phyloP scores from a whole-genome alignment of 352 stramenopile species.

The Phytophthora podocarpi region DNA sequence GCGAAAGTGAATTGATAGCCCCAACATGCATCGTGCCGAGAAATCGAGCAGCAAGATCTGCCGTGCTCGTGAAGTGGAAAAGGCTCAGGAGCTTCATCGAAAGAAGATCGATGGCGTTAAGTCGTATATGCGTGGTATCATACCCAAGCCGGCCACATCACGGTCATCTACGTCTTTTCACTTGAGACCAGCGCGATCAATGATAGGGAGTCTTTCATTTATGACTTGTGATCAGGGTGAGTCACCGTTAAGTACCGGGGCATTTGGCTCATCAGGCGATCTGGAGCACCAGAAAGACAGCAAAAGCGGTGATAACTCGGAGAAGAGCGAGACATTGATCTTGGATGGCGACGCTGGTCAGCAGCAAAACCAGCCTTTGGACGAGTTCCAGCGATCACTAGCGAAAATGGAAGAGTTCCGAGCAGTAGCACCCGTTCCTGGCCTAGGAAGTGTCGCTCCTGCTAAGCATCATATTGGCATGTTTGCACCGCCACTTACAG shows the following conservation, averaged over 20 bases:
- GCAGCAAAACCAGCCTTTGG: conserved; percentile 8
- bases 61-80: conserved; percentile 69
- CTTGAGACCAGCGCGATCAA: conserved; percentile 20
- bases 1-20: background rate
- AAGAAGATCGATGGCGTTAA: conserved; percentile 77
- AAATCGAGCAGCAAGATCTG: conserved; percentile 83
- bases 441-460: conserved; percentile 10
- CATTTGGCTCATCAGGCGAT: conserved; percentile 2
- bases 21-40: conserved; percentile 72
- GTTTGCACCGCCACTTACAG: conserved; percentile 14
- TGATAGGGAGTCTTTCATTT: conserved; percentile 8
- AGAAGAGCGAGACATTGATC: conserved; percentile 1
- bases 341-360: background rate
- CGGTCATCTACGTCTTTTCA: conserved; percentile 26
- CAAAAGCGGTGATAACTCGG: background rate
- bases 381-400: conserved; percentile 37
- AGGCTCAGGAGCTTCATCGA: conserved; percentile 68
- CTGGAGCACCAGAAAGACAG: background rate
- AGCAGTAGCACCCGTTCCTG: conserved; percentile 30
- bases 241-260: background rate
- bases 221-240: conserved; percentile 4
- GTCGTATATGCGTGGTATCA: conserved; percentile 51
- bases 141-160: conserved; percentile 32
- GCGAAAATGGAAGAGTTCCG: conserved; percentile 65
- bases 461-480: conserved; percentile 13